A percentile compares a stretch with the other conserved stretches of the same genome.
These are phyloP conservation scores for Hypoxylon cercidicola DNA, from an alignment of 495 filamentous ascomycete species.

Conservation along the genomic window DNA sequence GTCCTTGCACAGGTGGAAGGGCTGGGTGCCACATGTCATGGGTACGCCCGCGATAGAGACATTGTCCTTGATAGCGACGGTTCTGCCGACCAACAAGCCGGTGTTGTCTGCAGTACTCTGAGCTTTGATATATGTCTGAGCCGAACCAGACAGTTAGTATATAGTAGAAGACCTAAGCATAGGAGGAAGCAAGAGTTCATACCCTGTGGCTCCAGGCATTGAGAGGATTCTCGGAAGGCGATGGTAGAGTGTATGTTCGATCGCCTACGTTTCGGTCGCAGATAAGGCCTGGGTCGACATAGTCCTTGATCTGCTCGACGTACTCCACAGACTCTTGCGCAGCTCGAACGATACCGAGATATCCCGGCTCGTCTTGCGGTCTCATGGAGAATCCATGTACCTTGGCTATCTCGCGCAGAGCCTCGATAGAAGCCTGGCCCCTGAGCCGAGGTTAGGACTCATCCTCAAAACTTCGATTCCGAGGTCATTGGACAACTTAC, in stretches of 20 bases:
- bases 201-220: slow-evolving; percentile 52
- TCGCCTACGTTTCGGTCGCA: neutral
- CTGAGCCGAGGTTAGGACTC: neutral
- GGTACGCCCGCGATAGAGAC: slow-evolving; percentile 56
- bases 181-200: slow-evolving; percentile 37
- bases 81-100: slow-evolving; percentile 42
- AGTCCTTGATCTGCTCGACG: slow-evolving; percentile 24
- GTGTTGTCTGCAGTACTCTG: neutral
- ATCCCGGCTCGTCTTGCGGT: slow-evolving; percentile 29
- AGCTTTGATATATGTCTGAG: slow-evolving; percentile 25
- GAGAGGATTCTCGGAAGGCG: slow-evolving; percentile 48
- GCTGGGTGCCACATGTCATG: slow-evolving; percentile 49
- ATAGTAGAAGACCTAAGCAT: slow-evolving; percentile 9
- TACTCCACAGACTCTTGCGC: slow-evolving; percentile 17
- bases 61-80: slow-evolving; percentile 53
- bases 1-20: slow-evolving; percentile 39
- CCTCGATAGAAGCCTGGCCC: slow-evolving; percentile 9
- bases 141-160: neutral
- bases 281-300: slow-evolving; percentile 20
- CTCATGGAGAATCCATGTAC: slow-evolving; percentile 27
- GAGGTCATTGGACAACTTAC: slow-evolving; percentile 3
- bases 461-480: neutral
- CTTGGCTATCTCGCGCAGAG: slow-evolving; percentile 26
- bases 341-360: slow-evolving; percentile 17
- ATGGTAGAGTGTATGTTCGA: slow-evolving; percentile 18